Base-by-base conservation (phyloP, 495 filamentous ascomycete species). In the Haplographium delicatum region DNA sequence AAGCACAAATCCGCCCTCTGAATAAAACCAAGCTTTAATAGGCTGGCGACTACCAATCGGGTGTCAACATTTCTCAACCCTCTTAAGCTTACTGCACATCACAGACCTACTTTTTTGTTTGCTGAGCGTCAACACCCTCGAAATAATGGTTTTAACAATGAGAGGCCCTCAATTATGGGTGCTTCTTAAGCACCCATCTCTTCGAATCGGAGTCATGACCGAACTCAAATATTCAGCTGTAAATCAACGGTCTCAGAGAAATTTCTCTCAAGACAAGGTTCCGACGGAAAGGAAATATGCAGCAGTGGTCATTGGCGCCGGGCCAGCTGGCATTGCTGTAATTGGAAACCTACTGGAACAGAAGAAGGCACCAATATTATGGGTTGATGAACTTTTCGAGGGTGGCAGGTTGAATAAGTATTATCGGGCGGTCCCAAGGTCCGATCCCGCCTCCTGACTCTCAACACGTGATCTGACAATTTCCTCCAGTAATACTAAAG, bases 361-460 rank as follows among this genome's bases (percentile, higher is more conserved):
- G n/a, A 66, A 72, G 46, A 63, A 72, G 2, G 62, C 62, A 4
- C 62, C 63, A 18, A 72, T 80, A 34, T 65, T 73, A 50, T 80
- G 76, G 78, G 58, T 80, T 44, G 78, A 80, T 50, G 71, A 76
- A 45, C 60, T 58, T 4, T 78, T 80, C 42, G 65, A 73, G 40
- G 72, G 66, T 11, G 78, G 78, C 6, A 67, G 76, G 38, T 66
- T 81, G 18, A 61, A 78, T 47, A 61, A 66, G 40, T 73, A 71
- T 58, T 80, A 81, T 54, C 71, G 76, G 51, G 75, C 79, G 53
- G 78, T 80, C 30, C 78, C 76, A 5, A 75, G 71, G 74, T 76
- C 46, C 49, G 70, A 53, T 9, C 44, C 10, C 25, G 16, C 16
- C 22, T 22, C 23, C 15, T 5, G 10, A 39, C 33, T 39, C 33